These are phyloP conservation scores for Zizania latifolia DNA, from an alignment of 176 grass and related monocot species.

Conservation along the genomic window DNA sequence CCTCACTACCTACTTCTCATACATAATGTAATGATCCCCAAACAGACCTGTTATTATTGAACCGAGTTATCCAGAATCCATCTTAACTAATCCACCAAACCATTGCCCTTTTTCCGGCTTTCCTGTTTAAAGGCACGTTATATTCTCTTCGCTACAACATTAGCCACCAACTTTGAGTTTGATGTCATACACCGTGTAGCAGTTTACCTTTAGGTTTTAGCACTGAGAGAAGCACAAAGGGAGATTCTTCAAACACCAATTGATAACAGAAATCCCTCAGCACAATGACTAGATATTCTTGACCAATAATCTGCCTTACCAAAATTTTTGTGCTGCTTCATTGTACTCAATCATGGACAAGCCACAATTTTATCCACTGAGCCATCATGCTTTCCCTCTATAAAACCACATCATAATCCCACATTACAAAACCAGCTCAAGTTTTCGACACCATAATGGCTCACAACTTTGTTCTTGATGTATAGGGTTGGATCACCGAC, in stretches of 20 bases:
- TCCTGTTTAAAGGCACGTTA: not conserved
- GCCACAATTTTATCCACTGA: slow-evolving; percentile 16
- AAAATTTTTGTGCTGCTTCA: slow-evolving; percentile 9
- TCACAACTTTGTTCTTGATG: slow-evolving; percentile 48
- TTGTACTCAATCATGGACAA: slow-evolving; percentile 30
- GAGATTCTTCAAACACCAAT: not conserved
- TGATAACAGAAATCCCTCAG: not conserved
- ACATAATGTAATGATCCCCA: too few species aligned
- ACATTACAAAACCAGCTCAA: slow-evolving; percentile 1
- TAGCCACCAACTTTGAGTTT: slow-evolving; percentile 9
- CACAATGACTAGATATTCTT: not conserved
- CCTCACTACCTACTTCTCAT: too few species aligned
- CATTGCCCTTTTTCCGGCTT: not conserved
- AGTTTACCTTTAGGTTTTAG: not conserved
- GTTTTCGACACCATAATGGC: slow-evolving; percentile 45
- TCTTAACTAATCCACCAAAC: not conserved
- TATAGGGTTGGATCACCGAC: slow-evolving; percentile 64
- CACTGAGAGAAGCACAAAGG: slow-evolving; percentile 18
- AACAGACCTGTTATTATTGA: too few species aligned
- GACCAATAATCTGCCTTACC: slow-evolving; percentile 36
- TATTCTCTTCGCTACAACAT: not conserved
- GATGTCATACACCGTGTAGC: not conserved
- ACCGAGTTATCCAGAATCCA: slow-evolving; percentile 8
- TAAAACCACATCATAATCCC: slow-evolving; percentile 13
- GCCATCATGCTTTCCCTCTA: slow-evolving; percentile 6